Conservation (phyloP, 257 asterid species). For the Lithospermum erythrorhizon region DNA sequence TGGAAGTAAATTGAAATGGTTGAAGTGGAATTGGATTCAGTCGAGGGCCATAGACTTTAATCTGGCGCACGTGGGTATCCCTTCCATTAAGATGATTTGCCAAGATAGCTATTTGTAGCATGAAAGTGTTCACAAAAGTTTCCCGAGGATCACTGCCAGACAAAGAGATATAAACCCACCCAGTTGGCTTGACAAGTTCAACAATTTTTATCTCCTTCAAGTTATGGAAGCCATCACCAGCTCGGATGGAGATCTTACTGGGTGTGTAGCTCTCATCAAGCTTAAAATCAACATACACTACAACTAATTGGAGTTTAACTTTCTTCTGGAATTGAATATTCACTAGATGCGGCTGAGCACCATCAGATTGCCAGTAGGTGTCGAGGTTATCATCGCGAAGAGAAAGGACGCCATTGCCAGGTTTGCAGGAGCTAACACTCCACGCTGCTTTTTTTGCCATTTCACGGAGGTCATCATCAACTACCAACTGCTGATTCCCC, state of each 20-base stretch:
- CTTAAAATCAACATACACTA: constrained; percentile 80
- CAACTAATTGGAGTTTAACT: constrained; percentile 54
- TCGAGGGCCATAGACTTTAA: constrained; percentile 90
- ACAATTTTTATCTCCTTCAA: constrained; percentile 90
- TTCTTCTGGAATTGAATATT: constrained; percentile 93
- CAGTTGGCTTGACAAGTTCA: constrained; percentile 83
- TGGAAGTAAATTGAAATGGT: constrained; percentile 81
- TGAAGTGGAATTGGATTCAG: constrained; percentile 88
- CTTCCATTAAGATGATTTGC: constrained; percentile 91
- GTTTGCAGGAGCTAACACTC: constrained; percentile 96
- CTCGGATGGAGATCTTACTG: constrained; percentile 75
- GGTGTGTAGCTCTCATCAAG: constrained; percentile 98
- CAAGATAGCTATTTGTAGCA: constrained; percentile 77
- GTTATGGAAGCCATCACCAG: constrained; percentile 95
- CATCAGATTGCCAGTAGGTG: constrained; percentile 98
- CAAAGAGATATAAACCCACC: constrained; percentile 79
- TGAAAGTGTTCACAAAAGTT: constrained; percentile 90
- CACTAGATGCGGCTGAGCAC: constrained; percentile 92
- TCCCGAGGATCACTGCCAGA: constrained; percentile 97
- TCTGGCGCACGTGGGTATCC: constrained; percentile 93
- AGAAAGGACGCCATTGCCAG: constrained; percentile 72
- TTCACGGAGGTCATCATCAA: constrained; percentile 76
- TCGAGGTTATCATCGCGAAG: constrained; percentile 90
- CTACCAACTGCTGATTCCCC: constrained; percentile 49
- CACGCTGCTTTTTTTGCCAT: constrained; percentile 94